phyloP scores from a whole-genome alignment of 2,329 filamentous ascomycete species.

The Moelleriella libera region DNA sequence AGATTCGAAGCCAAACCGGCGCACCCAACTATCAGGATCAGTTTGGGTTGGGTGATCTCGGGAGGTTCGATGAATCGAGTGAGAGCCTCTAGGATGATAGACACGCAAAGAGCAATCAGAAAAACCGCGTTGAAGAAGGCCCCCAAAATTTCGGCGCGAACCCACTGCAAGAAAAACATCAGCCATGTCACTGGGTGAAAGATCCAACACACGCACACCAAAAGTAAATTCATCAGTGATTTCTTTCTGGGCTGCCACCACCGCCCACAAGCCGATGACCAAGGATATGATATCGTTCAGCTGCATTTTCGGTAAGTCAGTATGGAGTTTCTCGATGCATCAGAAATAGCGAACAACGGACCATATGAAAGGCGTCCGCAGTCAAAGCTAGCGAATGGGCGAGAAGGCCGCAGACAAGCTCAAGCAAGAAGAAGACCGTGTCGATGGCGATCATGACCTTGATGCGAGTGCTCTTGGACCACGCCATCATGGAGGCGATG shows the following conservation, averaged over 20 bases:
- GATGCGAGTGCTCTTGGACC: slow-evolving; percentile 88
- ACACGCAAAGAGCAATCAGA: slow-evolving; percentile 87
- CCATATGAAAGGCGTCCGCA: slow-evolving; percentile 98
- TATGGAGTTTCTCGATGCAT: background rate
- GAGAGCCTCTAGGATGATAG: slow-evolving; percentile 90
- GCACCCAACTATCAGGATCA: slow-evolving; percentile 82
- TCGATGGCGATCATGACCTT: slow-evolving; percentile 87
- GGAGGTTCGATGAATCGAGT: slow-evolving; percentile 87
- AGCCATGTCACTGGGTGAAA: slow-evolving; percentile 8
- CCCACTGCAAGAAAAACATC: slow-evolving; percentile 47
- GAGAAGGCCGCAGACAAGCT: slow-evolving; percentile 71
- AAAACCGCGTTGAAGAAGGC: slow-evolving; percentile 97
- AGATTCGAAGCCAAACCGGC: slow-evolving; percentile 81
- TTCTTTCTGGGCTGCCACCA: slow-evolving; percentile 72
- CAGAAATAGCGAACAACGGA: slow-evolving; percentile 21
- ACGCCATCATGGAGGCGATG: slow-evolving; percentile 43
- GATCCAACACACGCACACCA: slow-evolving; percentile 46
- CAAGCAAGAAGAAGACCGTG: slow-evolving; percentile 75
- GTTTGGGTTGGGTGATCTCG: slow-evolving; percentile 67
- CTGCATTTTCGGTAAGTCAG: slow-evolving; percentile 22
- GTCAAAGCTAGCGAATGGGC: slow-evolving; percentile 87
- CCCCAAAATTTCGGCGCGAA: slow-evolving; percentile 91
- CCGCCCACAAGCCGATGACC: slow-evolving; percentile 86
- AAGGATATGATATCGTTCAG: slow-evolving; percentile 96
- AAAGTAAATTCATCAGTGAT: slow-evolving; percentile 91